These are phyloP conservation scores for Picea glauca DNA, from an alignment of 75 land plant genomes.

Conservation along the genomic window DNA sequence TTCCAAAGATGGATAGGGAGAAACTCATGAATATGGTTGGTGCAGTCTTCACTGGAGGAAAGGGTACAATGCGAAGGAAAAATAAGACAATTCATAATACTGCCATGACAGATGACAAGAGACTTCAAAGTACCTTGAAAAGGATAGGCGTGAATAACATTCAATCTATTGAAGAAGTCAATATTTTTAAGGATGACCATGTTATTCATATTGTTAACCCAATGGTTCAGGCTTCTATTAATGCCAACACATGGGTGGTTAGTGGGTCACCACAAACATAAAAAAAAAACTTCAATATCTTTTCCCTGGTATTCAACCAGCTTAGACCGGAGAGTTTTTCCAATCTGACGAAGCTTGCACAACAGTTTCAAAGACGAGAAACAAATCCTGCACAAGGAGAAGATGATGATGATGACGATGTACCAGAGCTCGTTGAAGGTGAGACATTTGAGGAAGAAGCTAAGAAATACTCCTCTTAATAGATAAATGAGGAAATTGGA, in stretches of 20 bases:
- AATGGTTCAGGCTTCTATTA: slow-evolving; percentile 92
- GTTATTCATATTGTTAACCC: slow-evolving; percentile 83
- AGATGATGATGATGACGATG: slow-evolving; percentile 46
- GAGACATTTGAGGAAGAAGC: too few species aligned
- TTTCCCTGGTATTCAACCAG: slow-evolving; percentile 85
- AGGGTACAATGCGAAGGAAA: slow-evolving; percentile 65
- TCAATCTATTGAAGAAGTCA: slow-evolving; percentile 37
- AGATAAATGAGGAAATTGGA: too few species aligned
- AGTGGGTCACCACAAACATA: slow-evolving; percentile 87
- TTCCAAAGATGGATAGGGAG: too few species aligned
- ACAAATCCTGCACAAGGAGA: slow-evolving; percentile 13
- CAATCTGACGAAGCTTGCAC: slow-evolving; percentile 65
- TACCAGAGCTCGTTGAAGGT: too few species aligned
- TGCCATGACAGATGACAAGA: slow-evolving; percentile 79
- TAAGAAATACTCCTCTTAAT: too few species aligned
- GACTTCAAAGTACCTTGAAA: slow-evolving; percentile 80
- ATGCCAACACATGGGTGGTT: slow-evolving; percentile 92
- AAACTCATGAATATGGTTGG: slow-evolving; percentile 44
- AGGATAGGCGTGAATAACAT: slow-evolving; percentile 67
- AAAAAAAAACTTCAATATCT: slow-evolving; percentile 82
- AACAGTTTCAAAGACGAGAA: slow-evolving; percentile 17
- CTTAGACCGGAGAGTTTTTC: slow-evolving; percentile 81
- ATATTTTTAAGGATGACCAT: slow-evolving; percentile 83
- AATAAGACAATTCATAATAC: slow-evolving; percentile 94
- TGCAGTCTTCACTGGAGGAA: slow-evolving; percentile 69